Evolutionary conservation across 768 basidiomycete species (phyloP).

Genomic region (Piloderma croceum): DNA sequence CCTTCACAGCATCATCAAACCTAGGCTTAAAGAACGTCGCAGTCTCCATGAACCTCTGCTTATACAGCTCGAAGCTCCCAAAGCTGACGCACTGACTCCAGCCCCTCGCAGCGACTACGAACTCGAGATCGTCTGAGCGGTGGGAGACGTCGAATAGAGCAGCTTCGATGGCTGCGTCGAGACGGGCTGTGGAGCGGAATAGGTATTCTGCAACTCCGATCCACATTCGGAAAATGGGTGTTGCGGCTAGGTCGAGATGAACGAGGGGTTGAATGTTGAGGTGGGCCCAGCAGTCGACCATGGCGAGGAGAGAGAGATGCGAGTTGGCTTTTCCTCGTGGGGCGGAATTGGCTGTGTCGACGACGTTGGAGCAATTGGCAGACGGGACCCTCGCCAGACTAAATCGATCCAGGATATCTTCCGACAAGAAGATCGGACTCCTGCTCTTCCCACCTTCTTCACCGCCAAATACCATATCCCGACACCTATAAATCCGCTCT

Average conservation of each 20-base stretch:
- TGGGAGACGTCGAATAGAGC: conserved; percentile 74
- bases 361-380: conserved; percentile 2
- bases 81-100: conserved; percentile 97
- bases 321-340: conserved; percentile 61
- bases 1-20: conserved; percentile 78
- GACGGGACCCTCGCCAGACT: conserved; percentile 53
- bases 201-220: conserved; percentile 96
- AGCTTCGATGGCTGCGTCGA: conserved; percentile 68
- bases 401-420: conserved; percentile 84
- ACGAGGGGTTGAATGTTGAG: conserved; percentile 83
- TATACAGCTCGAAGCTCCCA: conserved; percentile 87
- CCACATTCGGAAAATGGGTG: conserved; percentile 94
- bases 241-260: conserved; percentile 90
- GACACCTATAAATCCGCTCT: conserved; percentile 66
- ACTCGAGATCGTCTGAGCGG: conserved; percentile 87
- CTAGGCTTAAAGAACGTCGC: conserved; percentile 77
- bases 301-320: conserved; percentile 89
- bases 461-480: conserved; percentile 69
- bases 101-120: conserved; percentile 86
- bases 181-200: conserved; percentile 62
- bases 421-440: conserved; percentile 74
- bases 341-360: conserved; percentile 14
- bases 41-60: conserved; percentile 73
- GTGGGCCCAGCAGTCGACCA: conserved; percentile 97
- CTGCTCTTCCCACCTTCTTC: conserved; percentile 27